phyloP scores from a whole-genome alignment of 768 basidiomycete genomes.

The Favolaschia claudopus region DNA sequence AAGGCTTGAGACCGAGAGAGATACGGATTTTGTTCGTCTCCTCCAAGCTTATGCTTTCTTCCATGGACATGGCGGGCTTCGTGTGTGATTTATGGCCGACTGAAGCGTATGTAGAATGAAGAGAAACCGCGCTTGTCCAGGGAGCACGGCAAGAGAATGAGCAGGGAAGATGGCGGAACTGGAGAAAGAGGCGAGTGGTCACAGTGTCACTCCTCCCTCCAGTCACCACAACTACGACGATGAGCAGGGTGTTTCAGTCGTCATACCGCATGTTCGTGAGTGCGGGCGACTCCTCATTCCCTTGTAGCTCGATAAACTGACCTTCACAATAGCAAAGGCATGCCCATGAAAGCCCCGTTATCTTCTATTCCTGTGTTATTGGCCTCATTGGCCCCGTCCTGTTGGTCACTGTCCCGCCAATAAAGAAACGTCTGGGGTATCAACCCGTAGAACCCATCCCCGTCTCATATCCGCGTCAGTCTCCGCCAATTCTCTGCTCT shows the following conservation, averaged over 20 bases:
- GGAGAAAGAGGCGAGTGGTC: background rate
- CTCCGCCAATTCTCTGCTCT: background rate
- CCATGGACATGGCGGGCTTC: conserved; percentile 64
- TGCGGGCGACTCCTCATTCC: too few species aligned
- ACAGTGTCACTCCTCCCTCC: conserved; percentile 9
- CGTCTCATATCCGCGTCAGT: conserved; percentile 81
- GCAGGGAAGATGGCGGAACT: background rate
- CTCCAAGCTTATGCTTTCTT: conserved; percentile 89
- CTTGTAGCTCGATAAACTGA: too few species aligned
- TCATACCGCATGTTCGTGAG: conserved; percentile 61
- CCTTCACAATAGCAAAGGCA: conserved; percentile 96
- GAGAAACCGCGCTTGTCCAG: too few species aligned
- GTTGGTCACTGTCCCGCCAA: conserved; percentile 78
- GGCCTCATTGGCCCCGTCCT: conserved; percentile 80
- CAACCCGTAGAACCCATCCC: conserved; percentile 74
- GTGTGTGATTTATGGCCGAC: background rate
- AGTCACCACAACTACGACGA: conserved; percentile 47
- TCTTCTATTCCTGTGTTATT: conserved; percentile 86
- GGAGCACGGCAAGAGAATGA: too few species aligned
- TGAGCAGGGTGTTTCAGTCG: conserved; percentile 55
- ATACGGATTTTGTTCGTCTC: conserved; percentile 97
- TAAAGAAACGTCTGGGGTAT: conserved; percentile 79
- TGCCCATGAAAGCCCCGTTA: conserved; percentile 89
- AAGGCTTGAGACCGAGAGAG: conserved; percentile 90
- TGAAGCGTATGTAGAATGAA: conserved; percentile 27